These are phyloP conservation scores for Talaromyces proteolyticus DNA, from an alignment of 495 filamentous ascomycete genomes.

Conservation along the genomic window DNA sequence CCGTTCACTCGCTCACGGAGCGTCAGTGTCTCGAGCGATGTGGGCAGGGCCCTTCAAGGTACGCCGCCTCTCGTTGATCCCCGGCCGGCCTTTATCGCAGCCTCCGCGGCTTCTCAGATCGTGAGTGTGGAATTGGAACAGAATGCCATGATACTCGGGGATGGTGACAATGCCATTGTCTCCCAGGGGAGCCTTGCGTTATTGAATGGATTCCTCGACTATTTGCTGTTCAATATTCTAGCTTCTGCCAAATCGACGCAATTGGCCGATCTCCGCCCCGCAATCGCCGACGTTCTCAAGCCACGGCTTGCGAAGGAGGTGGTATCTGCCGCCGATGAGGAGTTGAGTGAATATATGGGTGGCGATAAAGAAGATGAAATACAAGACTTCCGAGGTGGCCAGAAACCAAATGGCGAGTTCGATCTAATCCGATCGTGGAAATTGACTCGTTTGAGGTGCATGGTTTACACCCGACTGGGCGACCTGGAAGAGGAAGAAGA, in stretches of 20 bases:
- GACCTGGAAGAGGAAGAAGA: constrained; percentile 98
- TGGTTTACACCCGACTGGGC: constrained; percentile 96
- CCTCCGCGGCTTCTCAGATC: constrained; percentile 84
- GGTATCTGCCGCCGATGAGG: constrained; percentile 82
- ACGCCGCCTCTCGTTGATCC: constrained; percentile 71
- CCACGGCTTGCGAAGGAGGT: constrained; percentile 82
- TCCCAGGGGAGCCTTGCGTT: constrained; percentile 53
- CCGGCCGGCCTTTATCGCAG: constrained; percentile 80
- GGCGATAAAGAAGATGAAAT: constrained; percentile 66
- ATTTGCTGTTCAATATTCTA: constrained; percentile 85
- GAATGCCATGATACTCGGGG: constrained; percentile 58
- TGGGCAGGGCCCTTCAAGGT: constrained; percentile 34
- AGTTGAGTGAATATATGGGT: constrained; percentile 81
- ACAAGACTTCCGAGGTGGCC: constrained; percentile 45
- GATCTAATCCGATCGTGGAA: constrained; percentile 89
- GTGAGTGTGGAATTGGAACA: constrained; percentile 82
- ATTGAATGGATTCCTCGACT: constrained; percentile 91
- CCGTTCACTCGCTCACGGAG: constrained; percentile 33
- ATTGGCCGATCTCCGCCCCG: constrained; percentile 69
- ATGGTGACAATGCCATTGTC: constrained; percentile 56
- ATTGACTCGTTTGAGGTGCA: constrained; percentile 82
- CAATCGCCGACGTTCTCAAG: constrained; percentile 82
- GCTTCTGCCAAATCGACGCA: constrained; percentile 75
- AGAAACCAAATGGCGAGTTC: constrained; percentile 56
- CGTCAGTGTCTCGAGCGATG: constrained; percentile 39